Conservation (phyloP, 192 early-diverging fungal genomes). For the Coemansia sp. region DNA sequence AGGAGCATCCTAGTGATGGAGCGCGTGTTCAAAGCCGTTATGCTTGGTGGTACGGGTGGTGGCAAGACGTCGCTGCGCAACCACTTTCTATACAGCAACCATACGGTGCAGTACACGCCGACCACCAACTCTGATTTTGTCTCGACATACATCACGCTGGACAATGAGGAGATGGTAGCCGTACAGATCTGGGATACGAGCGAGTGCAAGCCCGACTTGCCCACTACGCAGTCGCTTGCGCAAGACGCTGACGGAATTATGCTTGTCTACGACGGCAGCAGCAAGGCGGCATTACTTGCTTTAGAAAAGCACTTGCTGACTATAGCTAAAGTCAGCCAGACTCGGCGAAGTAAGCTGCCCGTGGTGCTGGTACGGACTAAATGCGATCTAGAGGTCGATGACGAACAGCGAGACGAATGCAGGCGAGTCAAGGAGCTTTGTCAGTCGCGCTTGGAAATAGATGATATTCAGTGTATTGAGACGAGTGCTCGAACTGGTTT, state of each 20-base stretch:
- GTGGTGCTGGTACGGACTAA: conserved; percentile 36
- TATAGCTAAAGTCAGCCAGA: background rate
- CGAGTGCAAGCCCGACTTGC: conserved; percentile 17
- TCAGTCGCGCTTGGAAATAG: background rate
- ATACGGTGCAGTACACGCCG: conserved; percentile 32
- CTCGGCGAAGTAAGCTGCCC: conserved; percentile 1
- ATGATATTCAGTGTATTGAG: conserved; percentile 26
- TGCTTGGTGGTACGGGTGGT: conserved; percentile 36
- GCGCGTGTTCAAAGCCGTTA: conserved; percentile 43
- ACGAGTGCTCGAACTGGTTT: conserved; percentile 41
- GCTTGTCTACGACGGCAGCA: conserved; percentile 30
- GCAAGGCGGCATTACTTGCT: conserved; percentile 5
- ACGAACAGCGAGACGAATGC: background rate
- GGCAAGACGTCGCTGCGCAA: conserved; percentile 56
- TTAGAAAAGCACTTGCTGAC: conserved; percentile 17
- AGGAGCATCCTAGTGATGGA: conserved; percentile 5
- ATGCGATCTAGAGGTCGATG: conserved; percentile 7
- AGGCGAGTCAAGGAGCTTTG: conserved; percentile 22
- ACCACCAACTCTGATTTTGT: conserved; percentile 52
- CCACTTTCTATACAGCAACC: conserved; percentile 37
- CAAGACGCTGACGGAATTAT: conserved; percentile 47
- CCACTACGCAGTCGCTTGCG: conserved; percentile 33
- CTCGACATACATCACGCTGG: conserved; percentile 34
- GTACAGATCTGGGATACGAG: conserved; percentile 56
- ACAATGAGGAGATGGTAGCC: conserved; percentile 23